phyloP scores from a whole-genome alignment of 306 rosid genomes.

The Mimosa pudica region DNA sequence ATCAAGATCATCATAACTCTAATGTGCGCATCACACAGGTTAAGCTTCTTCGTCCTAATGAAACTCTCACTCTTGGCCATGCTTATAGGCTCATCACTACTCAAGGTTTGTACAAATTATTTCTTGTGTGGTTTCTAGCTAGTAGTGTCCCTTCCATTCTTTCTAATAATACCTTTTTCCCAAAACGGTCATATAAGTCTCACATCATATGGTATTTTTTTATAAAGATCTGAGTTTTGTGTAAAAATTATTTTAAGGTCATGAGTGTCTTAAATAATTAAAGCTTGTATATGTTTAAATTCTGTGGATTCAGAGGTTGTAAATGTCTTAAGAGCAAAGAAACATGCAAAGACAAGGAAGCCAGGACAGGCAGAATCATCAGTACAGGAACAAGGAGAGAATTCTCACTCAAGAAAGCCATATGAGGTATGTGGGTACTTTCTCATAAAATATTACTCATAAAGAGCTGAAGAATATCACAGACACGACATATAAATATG shows the following conservation, averaged over 20 bases:
- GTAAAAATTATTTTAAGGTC: constrained; percentile 11
- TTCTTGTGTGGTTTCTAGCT: background rate
- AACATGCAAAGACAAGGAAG: constrained; percentile 72
- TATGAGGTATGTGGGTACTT: constrained; percentile 43
- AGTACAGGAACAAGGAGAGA: constrained; percentile 39
- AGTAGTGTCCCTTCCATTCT: background rate
- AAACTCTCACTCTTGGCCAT: constrained; percentile 93
- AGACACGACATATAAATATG: background rate
- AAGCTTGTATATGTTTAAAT: constrained; percentile 4
- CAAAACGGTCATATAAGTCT: too few relatives aligned
- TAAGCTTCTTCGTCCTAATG: constrained; percentile 90
- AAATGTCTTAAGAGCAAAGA: constrained; percentile 89
- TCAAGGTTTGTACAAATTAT: constrained; percentile 53
- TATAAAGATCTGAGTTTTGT: background rate
- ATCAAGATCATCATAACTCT: constrained; percentile 45
- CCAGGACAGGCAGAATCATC: constrained; percentile 47
- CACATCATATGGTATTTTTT: too few relatives aligned
- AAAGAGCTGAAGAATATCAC: background rate
- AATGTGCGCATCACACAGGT: constrained; percentile 81
- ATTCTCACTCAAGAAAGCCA: constrained; percentile 39
- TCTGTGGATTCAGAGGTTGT: constrained; percentile 63
- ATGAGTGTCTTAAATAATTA: constrained; percentile 4
- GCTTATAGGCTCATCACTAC: constrained; percentile 88
- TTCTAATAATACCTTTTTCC: background rate
- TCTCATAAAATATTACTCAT: constrained; percentile 27